These are phyloP conservation scores for Ceriops tagal DNA, from an alignment of 345 rosid genomes.

Conservation along the genomic window DNA sequence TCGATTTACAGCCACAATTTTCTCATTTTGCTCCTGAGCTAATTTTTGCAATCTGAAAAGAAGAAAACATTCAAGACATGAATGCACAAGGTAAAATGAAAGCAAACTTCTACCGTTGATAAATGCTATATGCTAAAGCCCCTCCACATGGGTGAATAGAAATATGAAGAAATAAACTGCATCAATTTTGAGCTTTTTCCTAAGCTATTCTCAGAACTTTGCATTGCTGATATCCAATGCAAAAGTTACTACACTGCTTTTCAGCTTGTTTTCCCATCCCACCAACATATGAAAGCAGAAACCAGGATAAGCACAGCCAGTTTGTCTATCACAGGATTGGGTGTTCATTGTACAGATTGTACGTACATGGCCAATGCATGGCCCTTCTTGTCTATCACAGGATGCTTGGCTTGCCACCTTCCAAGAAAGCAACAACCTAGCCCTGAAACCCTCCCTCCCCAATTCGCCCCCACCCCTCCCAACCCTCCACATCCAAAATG, in stretches of 20 bases:
- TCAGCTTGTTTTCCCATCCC: not conserved
- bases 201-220: not conserved
- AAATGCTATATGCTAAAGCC: not conserved
- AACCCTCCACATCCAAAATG: too few species aligned
- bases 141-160: not conserved
- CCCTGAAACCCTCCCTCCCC: too few species aligned
- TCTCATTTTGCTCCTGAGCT: conserved; percentile 72
- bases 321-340: not conserved
- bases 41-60: conserved; percentile 67
- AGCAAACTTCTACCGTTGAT: not conserved
- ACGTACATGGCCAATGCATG: not conserved
- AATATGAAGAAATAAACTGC: not conserved
- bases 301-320: not conserved
- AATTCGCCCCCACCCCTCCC: too few species aligned
- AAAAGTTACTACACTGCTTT: not conserved
- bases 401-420: too few species aligned
- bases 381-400: not conserved
- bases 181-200: not conserved
- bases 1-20: conserved; percentile 85
- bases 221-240: not conserved
- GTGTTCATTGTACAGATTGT: not conserved
- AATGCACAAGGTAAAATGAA: not conserved
- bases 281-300: not conserved
- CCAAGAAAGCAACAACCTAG: too few species aligned
- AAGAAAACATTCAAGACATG: not conserved